Evolutionary conservation across 1,284 basidiomycete species (phyloP), one percentile per base, ranked within the genome.

Genomic region (Spongispora temasekensis): DNA sequence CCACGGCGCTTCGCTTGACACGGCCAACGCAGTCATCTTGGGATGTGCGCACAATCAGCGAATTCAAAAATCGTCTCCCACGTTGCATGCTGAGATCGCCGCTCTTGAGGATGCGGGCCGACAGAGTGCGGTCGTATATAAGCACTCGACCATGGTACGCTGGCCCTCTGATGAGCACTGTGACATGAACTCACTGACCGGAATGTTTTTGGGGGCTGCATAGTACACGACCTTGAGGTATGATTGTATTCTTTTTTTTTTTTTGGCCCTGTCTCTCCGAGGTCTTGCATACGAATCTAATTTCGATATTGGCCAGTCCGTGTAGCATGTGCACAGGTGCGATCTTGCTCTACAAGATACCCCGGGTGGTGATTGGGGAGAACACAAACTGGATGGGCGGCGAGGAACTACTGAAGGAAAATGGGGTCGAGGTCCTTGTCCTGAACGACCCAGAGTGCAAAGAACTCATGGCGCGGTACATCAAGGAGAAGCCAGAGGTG

Each of bases 301-400:
- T 25, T 7, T 23, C 32, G n/a, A 57, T n/a, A 19, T 37, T 50
- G 46, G 25, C n/a, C 28, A 85, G 83, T 58, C 87, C 86, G 2
- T 87, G 87, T 61, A 80, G 73, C 60, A 87, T 87, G 86, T 88
- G 87, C 65, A 79, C 83, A 2, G 86, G 85, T 9, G 82, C 86
- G 2, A 82, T 85, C 35, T 64, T 86, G 23, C 75, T 88, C 5
- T 88, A 86, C 73, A 81, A 79, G 56, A 85, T 87, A 28, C 83
- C 82, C 6, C 79, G 85, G 13, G 80, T 87, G 12, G 85, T 89
- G 15, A 81, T 88, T 51, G 85, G 84, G 8, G 86, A 87, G 67
- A 84, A 85, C 64, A 46, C 57, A 10, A 87, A 76, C 57, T 83
- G 79, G 64, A 62, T 76, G 6, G 83, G 83, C 15, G 79, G 76